Conservation (phyloP, 768 basidiomycete genomes). For the Hydnomerulius pinastri region DNA sequence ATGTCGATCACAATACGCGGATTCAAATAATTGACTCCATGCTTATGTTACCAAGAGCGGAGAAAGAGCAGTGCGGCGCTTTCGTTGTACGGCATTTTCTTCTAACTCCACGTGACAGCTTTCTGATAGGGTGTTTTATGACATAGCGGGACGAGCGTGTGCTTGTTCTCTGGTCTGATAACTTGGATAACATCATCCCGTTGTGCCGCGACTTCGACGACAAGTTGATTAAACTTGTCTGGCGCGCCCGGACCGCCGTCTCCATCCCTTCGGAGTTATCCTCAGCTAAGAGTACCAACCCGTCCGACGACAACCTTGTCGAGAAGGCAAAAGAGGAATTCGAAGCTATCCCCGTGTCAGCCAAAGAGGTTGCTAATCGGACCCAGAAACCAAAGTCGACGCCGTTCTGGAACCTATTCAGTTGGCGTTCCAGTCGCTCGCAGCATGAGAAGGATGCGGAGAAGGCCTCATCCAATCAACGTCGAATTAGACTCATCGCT, state of each 20-base stretch:
- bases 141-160: conserved; percentile 78
- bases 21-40: conserved; percentile 85
- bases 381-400: neutral
- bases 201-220: conserved; percentile 72
- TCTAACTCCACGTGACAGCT: neutral
- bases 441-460: conserved; percentile 48
- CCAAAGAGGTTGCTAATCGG: conserved; percentile 2
- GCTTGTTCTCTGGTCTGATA: conserved; percentile 83
- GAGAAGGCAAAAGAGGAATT: conserved; percentile 42
- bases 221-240: conserved; percentile 80
- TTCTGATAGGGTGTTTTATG: conserved; percentile 4
- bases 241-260: conserved; percentile 49
- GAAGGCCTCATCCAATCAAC: conserved; percentile 41
- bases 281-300: conserved; percentile 48
- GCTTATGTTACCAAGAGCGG: conserved; percentile 65
- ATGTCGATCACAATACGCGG: conserved; percentile 77
- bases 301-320: conserved; percentile 56
- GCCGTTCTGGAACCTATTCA: conserved; percentile 29
- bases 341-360: conserved; percentile 11
- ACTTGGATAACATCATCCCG: conserved; percentile 77
- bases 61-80: conserved; percentile 90
- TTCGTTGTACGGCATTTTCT: conserved; percentile 61
- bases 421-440: conserved; percentile 51
- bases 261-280: conserved; percentile 38
- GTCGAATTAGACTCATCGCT: conserved; percentile 64